Base-by-base conservation (phyloP, 2,329 filamentous ascomycete genomes). In the Pseudomassariella vexata region DNA sequence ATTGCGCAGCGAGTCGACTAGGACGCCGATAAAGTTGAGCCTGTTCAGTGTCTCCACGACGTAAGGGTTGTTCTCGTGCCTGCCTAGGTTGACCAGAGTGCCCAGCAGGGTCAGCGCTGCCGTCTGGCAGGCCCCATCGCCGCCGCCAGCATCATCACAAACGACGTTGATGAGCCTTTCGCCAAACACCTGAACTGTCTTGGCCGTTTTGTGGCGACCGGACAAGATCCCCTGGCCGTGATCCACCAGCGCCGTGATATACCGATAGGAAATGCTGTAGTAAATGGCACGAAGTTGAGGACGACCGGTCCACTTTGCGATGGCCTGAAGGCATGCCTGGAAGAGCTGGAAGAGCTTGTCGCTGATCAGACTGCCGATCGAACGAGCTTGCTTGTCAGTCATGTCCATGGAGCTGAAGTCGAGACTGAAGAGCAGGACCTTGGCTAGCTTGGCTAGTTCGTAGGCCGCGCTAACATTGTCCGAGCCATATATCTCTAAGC, bases 281-380 rank as follows among this genome's bases (percentile, higher is more conserved):
- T 94, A 90, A 15, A 85, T 73, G 36, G 92, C 79, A 30, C 92
- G 80, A 23, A 98, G 65, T 34, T 79, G 70, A 11, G 84, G 66
- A 32, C 76, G 80, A 5, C 82, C 79, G 2, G 79, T 73, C 50
- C 84, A 81, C 39, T 83, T 79, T 42, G 81, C 77, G 34, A 94
- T 82, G 5, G 87, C 86, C 46, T 81, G 75, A 10, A 95, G 68
- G 40, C 85, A 89, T 23, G 87, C 76, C 41, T 94, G 85, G 68
- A 98, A 95, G 4, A 96, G 73, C 51, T 95, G 84, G 52, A 88
- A 89, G 1, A 96, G 70, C 50, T 92, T 86, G 54, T 96, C 90
- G 52, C 87, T 85, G 20, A 92, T 79, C 17, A 90, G 70, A 53
- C 87, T 86, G 21, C 82, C 74, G 34, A 74, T 65, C 4, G 63